phyloP scores from a whole-genome alignment of 1,284 basidiomycete genomes.

The Cryptococcus sp. region DNA sequence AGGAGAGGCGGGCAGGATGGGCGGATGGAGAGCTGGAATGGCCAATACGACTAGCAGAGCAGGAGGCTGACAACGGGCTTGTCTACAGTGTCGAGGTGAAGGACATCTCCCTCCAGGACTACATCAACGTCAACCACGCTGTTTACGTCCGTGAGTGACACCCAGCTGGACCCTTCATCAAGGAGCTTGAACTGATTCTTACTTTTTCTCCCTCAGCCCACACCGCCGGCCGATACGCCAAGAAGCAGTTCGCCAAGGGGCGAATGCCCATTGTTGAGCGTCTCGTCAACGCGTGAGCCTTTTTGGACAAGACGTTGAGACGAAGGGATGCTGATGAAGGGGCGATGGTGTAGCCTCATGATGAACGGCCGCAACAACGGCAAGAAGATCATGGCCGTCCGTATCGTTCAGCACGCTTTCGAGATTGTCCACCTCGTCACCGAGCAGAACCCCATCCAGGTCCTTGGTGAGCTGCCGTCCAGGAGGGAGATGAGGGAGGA shows the following conservation, averaged over 20 bases:
- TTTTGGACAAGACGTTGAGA: slow-evolving; percentile 11
- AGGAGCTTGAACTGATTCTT: slow-evolving; percentile 15
- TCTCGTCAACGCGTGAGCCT: slow-evolving; percentile 85
- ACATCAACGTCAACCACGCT: slow-evolving; percentile 98
- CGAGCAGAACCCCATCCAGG: slow-evolving; percentile 99
- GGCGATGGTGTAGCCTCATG: slow-evolving; percentile 65
- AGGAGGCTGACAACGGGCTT: slow-evolving; percentile 12
- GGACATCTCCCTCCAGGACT: slow-evolving; percentile 98
- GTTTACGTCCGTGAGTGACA: slow-evolving; percentile 70
- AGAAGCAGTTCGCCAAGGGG: slow-evolving; percentile 99
- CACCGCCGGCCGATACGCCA: slow-evolving; percentile 98
- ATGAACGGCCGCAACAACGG: slow-evolving; percentile 99
- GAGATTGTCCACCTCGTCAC: slow-evolving; percentile 99
- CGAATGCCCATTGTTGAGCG: slow-evolving; percentile 99
- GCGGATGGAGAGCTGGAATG: slow-evolving; percentile 1
- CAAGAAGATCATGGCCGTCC: slow-evolving; percentile 98
- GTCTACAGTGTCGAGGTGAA: slow-evolving; percentile 85
- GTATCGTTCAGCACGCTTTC: slow-evolving; percentile 99
- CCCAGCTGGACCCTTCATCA: not conserved
- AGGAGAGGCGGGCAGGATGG: not conserved
- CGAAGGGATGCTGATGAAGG: not conserved
- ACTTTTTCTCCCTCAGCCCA: slow-evolving; percentile 62
- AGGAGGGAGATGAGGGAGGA: not conserved
- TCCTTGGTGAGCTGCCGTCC: slow-evolving; percentile 48
- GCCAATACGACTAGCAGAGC: not conserved